Base-by-base conservation (phyloP, 2,329 filamentous ascomycete species). In the Pleoardoris graminearum region DNA sequence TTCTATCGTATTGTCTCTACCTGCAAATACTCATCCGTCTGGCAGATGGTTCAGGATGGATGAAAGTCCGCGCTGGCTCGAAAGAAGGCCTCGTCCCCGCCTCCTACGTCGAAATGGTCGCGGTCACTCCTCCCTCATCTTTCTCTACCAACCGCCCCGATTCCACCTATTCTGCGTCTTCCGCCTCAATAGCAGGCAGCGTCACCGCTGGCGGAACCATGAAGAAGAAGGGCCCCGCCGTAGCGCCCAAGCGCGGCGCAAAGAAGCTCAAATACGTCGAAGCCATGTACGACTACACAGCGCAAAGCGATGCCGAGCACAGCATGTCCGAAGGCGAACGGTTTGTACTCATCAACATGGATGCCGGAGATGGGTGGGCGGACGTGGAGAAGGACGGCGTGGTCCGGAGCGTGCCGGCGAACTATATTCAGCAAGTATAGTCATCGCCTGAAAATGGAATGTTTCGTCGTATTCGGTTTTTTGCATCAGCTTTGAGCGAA, bases 221-320 rank as follows among this genome's bases (percentile, higher is more conserved):
- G 3, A 96, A 92, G 78, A 96, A 95, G 75, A 91, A 95, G 71
- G 92, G 92, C 0, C 92, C 92, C 0, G 91, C 88, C 0, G 94
- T 99, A 4, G 94, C 94, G 12, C 94, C 94, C 3, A 87, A 87
- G 61, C 85, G 92, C 8, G 92, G 92, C 12, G 92, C 91, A 3
- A 97, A 96, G 83, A 96, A 96, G 72, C 80, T 97, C 30, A 90
- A 88, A 68, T 96, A 97, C 65, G 93, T 95, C 1, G 89, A 96
- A 70, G 94, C 94, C 1, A 61, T 97, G 64, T 99, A 97, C 72
- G 90, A 94, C 45, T 99, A 99, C 72, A 81, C 86, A 46, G 91
- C 93, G 16, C 87, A 91, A 65, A 91, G 86, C 60, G 90, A 95
- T 5, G 83, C 85, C 7, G 94, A 99, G 75, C 91, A 93, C 73